A percentile compares a stretch with the other conserved stretches of the same genome.
These are phyloP conservation scores for Stereocaulon alpinum DNA, from an alignment of 495 filamentous ascomycete species.

Conservation along the genomic window DNA sequence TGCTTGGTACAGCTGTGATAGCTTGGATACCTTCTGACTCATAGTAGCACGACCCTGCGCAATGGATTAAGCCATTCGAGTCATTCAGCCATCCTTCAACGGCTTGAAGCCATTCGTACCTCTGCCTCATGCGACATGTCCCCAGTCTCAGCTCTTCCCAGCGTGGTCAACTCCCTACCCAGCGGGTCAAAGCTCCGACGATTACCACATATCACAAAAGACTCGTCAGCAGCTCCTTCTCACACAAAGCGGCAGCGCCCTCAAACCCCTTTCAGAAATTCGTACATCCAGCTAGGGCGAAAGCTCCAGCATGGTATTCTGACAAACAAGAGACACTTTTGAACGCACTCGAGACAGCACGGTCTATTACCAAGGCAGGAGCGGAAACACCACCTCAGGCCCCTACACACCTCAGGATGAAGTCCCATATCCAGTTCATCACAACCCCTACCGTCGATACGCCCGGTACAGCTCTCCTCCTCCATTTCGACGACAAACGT, in stretches of 20 bases:
- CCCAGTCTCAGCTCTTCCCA: neutral
- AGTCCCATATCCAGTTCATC: conserved; percentile 55
- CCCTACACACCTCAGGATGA: neutral
- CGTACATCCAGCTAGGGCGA: neutral
- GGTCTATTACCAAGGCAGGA: neutral
- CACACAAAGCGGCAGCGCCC: neutral
- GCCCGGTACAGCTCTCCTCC: conserved; percentile 60
- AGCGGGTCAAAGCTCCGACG: neutral
- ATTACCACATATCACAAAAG: neutral
- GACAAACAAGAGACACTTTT: neutral
- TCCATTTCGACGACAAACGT: conserved; percentile 68
- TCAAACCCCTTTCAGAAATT: neutral
- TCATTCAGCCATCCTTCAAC: neutral
- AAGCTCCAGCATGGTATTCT: neutral
- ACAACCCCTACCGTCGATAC: conserved; percentile 86
- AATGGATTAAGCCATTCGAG: neutral
- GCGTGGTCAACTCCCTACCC: neutral
- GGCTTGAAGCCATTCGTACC: neutral
- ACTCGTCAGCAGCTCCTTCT: neutral
- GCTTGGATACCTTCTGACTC: neutral
- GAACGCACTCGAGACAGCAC: neutral
- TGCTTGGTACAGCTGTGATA: too few species aligned
- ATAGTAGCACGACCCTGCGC: neutral
- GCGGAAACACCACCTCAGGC: neutral
- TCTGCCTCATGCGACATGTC: conserved; percentile 9